phyloP scores from a whole-genome alignment of 176 grass and related monocot genomes.

The Triticum dicoccoides region DNA sequence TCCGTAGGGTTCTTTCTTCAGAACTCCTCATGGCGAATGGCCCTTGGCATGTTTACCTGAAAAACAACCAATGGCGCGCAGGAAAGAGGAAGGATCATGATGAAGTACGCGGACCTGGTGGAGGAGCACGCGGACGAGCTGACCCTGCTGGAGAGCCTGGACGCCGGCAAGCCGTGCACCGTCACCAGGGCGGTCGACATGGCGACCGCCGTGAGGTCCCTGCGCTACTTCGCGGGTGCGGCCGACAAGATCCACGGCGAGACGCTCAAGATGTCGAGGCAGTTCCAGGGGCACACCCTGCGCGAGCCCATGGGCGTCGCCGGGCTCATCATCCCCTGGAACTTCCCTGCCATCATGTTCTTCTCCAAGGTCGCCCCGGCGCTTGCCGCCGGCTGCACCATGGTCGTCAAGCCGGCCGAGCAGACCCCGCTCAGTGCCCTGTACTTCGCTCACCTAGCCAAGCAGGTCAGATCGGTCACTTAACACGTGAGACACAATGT shows the following conservation, averaged over 20 bases:
- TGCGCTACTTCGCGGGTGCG: constrained; percentile 70
- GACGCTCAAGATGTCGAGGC: constrained; percentile 59
- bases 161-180: constrained; percentile 55
- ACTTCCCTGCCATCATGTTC: constrained; percentile 48
- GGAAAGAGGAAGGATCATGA: constrained; percentile 55
- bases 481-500: neutral
- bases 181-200: constrained; percentile 37
- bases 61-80: neutral
- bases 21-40: too few relatives aligned
- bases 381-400: constrained; percentile 47
- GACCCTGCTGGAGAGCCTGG: constrained; percentile 45
- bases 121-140: constrained; percentile 51
- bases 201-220: neutral
- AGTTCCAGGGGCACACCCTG: constrained; percentile 47
- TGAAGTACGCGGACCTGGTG: constrained; percentile 52
- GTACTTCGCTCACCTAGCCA: constrained; percentile 30
- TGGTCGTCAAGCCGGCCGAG: constrained; percentile 63
- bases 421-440: constrained; percentile 52
- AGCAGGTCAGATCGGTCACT: constrained; percentile 20
- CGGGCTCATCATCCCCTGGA: constrained; percentile 61
- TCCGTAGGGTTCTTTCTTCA: constrained; percentile 27
- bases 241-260: constrained; percentile 92
- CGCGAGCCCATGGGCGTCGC: constrained; percentile 51
- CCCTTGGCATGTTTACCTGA: neutral
- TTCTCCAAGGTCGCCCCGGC: constrained; percentile 51